Evolutionary conservation across 441 rosid species (phyloP), one percentile per base, ranked within the genome.

Genomic region (Omphalea diandra): DNA sequence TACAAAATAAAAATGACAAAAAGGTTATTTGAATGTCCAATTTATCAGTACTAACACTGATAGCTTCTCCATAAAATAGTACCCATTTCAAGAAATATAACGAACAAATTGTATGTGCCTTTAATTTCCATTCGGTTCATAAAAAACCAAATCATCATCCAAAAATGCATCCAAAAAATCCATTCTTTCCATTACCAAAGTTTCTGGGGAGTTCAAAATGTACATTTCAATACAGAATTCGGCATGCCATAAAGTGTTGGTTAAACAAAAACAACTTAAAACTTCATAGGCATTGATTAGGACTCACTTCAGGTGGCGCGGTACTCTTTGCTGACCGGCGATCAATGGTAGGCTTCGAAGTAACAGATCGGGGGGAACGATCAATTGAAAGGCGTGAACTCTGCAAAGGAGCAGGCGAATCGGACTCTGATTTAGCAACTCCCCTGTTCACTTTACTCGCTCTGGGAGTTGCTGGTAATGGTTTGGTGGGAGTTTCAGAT

Each of bases 401-500:
- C 18, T 77, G 90, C 54, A 77, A 54, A 0, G 96, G 80, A 33
- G 90, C 83, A 68, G 87, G 75, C 20, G 93, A 83, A 77, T 83
- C 88, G 61, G 85, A 65, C 54, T 87, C 90, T 36, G 91, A 71
- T 75, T 87, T 90, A 44, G 82, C 17, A 53, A 69, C 83, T 59
- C 84, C 85, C 62, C 85, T 80, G 46, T 73, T 76, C 52, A 81
- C 55, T 76, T 83, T 85, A 78, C 87, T 82, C 33, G 80, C 79
- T 82, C 83, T 77, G 1, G 94, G 85, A 70, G 88, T 83, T 62
- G 94, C 86, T 32, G 87, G 90, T 12, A 90, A 77, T 72, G 81
- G 76, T 81, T 88, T 93, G 67, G 72, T 75, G 67, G 94, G 90
- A 76, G 97, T 84, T 78, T 88, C 98, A 75, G 87, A 84, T 68